Conservation (phyloP, 306 rosid genomes). For the Benincasa hispida region DNA sequence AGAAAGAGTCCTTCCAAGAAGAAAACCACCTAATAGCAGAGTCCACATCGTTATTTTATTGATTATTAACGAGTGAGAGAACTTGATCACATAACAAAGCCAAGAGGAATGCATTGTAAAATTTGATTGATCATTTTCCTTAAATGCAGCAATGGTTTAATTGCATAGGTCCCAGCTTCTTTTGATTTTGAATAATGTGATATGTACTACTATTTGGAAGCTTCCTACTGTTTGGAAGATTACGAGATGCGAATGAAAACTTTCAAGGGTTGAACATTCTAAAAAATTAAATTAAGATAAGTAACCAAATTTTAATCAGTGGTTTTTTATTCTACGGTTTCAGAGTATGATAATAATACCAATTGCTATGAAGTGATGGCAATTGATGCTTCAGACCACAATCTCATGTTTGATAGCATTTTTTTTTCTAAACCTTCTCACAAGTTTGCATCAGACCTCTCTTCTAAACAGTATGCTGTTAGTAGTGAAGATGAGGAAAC, state of each 20-base stretch:
- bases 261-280: not conserved
- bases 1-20: constrained; percentile 90
- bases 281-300: not conserved
- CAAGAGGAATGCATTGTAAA: not conserved
- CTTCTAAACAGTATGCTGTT: not conserved
- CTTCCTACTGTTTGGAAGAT: not conserved
- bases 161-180: not conserved
- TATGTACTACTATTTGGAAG: not conserved
- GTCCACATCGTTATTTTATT: constrained; percentile 6
- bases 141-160: not conserved
- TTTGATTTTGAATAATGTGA: not conserved
- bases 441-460: not conserved
- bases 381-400: not conserved
- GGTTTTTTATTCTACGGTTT: not conserved
- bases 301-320: not conserved
- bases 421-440: not conserved
- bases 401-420: not conserved
- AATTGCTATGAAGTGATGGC: not conserved
- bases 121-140: not conserved
- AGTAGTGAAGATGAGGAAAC: not conserved
- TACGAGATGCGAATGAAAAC: not conserved
- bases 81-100: not conserved
- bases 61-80: not conserved
- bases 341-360: not conserved
- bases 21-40: constrained; percentile 66